phyloP scores from a whole-genome alignment of 1,284 basidiomycete genomes.

The Cutaneotrichosporon mucoides region DNA sequence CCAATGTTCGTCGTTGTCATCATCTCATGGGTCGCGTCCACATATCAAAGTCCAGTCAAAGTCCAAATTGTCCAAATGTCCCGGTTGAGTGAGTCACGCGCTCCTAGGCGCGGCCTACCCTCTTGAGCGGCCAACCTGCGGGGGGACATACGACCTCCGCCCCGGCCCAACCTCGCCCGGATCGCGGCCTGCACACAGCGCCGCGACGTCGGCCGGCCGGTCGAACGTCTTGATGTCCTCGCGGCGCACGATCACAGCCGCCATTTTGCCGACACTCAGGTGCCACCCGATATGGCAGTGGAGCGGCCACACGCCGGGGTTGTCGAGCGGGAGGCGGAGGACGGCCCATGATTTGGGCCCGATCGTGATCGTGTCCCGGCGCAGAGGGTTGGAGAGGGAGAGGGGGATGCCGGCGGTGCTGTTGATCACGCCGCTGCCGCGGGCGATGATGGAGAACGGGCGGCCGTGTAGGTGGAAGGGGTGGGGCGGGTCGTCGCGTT shows the following conservation, averaged over 20 bases:
- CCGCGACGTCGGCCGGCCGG: constrained; percentile 15
- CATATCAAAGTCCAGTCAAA: too few relatives aligned
- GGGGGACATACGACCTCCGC: neutral
- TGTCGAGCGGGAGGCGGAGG: constrained; percentile 25
- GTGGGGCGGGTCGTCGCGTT: constrained; percentile 44
- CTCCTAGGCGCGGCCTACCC: too few relatives aligned
- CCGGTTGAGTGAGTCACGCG: too few relatives aligned
- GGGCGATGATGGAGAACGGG: constrained; percentile 34
- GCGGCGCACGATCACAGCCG: constrained; percentile 21
- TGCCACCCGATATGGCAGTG: constrained; percentile 34
- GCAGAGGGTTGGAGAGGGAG: constrained; percentile 41
- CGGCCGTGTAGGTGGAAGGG: constrained; percentile 43
- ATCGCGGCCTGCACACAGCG: constrained; percentile 16
- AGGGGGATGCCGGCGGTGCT: constrained; percentile 16
- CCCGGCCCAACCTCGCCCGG: constrained; percentile 14
- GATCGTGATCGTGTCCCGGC: constrained; percentile 45
- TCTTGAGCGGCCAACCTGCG: neutral
- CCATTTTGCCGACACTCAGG: constrained; percentile 18
- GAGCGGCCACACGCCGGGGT: constrained; percentile 25
- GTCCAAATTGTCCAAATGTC: too few relatives aligned
- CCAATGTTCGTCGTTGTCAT: too few relatives aligned
- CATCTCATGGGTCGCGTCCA: too few relatives aligned
- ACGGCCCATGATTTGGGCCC: constrained; percentile 28
- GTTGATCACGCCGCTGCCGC: constrained; percentile 37
- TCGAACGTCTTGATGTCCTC: constrained; percentile 10